Conservation (phyloP, 345 rosid genomes). For the Dipteronia sinensis region DNA sequence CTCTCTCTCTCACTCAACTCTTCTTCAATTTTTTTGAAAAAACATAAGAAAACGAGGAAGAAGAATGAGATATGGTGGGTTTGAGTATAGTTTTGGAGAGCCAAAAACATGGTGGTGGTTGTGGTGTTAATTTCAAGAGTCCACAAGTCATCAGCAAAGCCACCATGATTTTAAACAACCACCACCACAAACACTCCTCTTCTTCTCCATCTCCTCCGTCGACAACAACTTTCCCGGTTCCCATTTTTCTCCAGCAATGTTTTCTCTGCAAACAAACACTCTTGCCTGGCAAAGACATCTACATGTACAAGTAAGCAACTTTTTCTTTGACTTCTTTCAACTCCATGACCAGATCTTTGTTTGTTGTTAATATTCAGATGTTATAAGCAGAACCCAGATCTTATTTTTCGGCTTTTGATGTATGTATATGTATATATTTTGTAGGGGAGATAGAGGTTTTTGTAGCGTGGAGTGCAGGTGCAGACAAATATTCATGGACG, state of each 20-base stretch:
- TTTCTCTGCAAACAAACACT: constrained; percentile 72
- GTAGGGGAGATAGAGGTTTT: constrained; percentile 80
- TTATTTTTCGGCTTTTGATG: background rate
- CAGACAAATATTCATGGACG: constrained; percentile 83
- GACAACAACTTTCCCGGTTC: constrained; percentile 21
- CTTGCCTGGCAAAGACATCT: constrained; percentile 74
- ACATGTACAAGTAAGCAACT: constrained; percentile 85
- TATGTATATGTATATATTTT: background rate
- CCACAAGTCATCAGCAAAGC: constrained; percentile 66
- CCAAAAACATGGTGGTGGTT: constrained; percentile 19
- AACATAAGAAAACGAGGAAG: background rate
- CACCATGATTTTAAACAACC: constrained; percentile 31
- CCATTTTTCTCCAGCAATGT: constrained; percentile 65
- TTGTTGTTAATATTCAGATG: background rate
- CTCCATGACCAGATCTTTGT: background rate
- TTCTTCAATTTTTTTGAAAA: no score
- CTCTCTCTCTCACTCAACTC: no score
- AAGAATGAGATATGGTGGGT: constrained; percentile 66
- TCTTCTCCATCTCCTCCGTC: constrained; percentile 21
- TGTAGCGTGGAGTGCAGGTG: constrained; percentile 94
- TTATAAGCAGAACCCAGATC: background rate
- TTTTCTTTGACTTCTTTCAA: background rate
- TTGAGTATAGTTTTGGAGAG: constrained; percentile 74
- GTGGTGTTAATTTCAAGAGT: constrained; percentile 21
- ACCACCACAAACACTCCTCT: background rate